A percentile compares a stretch with the other conserved stretches of the same genome.
Evolutionary conservation across 2,329 filamentous ascomycete species (phyloP).

Genomic region (Onygena corvina): DNA sequence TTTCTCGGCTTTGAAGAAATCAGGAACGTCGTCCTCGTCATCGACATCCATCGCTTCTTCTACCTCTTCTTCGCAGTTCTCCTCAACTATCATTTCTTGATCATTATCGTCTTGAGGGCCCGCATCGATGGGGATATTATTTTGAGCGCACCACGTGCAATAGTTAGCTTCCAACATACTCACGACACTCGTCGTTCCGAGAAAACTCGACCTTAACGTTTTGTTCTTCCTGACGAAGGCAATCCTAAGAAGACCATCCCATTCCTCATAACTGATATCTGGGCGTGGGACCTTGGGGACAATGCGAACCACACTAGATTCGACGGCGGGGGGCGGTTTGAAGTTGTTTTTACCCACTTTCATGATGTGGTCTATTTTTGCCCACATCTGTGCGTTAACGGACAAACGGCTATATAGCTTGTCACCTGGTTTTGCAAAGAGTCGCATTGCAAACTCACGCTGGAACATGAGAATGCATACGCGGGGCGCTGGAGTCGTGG

Average conservation of each 20-base stretch:
- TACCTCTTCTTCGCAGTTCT: slow-evolving; percentile 33
- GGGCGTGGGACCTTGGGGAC: slow-evolving; percentile 77
- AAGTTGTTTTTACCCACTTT: slow-evolving; percentile 97
- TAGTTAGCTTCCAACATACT: slow-evolving; percentile 80
- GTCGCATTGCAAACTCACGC: slow-evolving; percentile 79
- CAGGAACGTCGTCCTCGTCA: slow-evolving; percentile 56
- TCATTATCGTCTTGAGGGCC: slow-evolving; percentile 32
- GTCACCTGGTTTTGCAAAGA: slow-evolving; percentile 80
- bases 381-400: slow-evolving; percentile 91
- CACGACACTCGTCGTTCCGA: slow-evolving; percentile 69
- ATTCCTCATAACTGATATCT: slow-evolving; percentile 85
- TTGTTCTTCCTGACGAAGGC: slow-evolving; percentile 84
- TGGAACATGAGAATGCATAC: slow-evolving; percentile 92
- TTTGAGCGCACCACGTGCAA: slow-evolving; percentile 76
- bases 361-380: slow-evolving; percentile 60
- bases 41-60: slow-evolving; percentile 42
- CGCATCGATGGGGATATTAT: slow-evolving; percentile 68
- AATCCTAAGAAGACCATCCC: slow-evolving; percentile 77
- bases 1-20: slow-evolving; percentile 63
- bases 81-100: slow-evolving; percentile 25
- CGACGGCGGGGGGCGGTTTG: slow-evolving; percentile 84
- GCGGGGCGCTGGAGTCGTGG: slow-evolving; percentile 67
- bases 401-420: slow-evolving; percentile 80
- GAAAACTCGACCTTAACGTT: slow-evolving; percentile 68
- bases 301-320: slow-evolving; percentile 79